Evolutionary conservation across 345 rosid species (phyloP), one percentile per base, ranked within the genome.

Genomic region (Microcos paniculata): DNA sequence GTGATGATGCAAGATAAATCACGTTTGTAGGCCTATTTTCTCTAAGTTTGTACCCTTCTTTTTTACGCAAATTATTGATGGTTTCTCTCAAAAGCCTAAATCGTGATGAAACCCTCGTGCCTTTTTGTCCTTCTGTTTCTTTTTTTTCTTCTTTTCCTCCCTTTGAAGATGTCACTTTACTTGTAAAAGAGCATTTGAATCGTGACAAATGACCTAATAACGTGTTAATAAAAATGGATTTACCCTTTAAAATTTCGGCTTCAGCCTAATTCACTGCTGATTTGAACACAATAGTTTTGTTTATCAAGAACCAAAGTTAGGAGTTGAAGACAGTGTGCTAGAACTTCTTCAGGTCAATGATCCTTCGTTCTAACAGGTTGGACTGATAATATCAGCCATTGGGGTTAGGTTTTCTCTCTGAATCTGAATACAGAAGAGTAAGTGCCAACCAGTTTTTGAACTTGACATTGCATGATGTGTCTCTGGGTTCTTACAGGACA

Each of bases 31-130:
- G 30, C 31, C 71, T 61, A 38, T 74, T 64, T 76, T 76, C 38
- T 70, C 57, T 24, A 64, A 52, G 68, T 42, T 80, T 69, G 75
- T 46, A 80, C 59, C 79, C 82, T 87, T 79, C 78, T 84, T 80
- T 84, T 71, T n/a, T 52, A 80, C 87, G 87, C 81, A 80, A 81
- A 80, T 79, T 68, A 71, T 79, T 80, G 77, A 21, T 51, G 45
- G 81, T 76, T 70, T 81, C 40, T 78, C 90, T 87, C 66, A 84
- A 87, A 85, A 90, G 87, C 85, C 81, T 82, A 81, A 73, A 83
- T 76, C 55, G 26, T 80, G 78, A 75, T 70, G 73, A 80, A 65
- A 43, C 75, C 79, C 68, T 77, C 70, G 23, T 65, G n/a, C 56
- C 68, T 72, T 42, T 18, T 55, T 76, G 45, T 59, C 77, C 16